Base-by-base conservation (phyloP, 176 grass and related monocot species). In the Canna indica region DNA sequence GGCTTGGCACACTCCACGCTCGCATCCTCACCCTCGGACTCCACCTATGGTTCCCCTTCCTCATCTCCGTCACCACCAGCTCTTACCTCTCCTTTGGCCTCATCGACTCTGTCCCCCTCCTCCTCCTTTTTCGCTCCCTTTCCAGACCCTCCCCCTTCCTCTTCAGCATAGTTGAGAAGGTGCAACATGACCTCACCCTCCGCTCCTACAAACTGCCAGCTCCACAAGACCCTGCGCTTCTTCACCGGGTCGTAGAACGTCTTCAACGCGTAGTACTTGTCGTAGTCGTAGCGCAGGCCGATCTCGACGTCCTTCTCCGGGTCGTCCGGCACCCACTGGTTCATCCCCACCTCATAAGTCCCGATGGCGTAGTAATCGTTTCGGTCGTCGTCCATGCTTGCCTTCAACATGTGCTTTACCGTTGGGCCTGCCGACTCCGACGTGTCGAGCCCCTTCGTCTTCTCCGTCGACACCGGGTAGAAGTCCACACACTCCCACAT, bases 401-500 rank as follows among this genome's bases (percentile, higher is more conserved):
- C 71, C 84, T 99, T 99, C 59, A 93, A 59, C 34, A 99, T 89
- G 65, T 99, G 89, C 81, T 88, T 99, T 74, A 99, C 84, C 31
- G 75, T 82, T 1, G 89, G 47, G 0, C 84, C 94, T 0, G 89
- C 46, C 42, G 57, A 1, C 34, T 29, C 47, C 10, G 94, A 99
- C 20, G 89, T 93, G 54, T 99, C 94, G 10, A 99, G 77, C 30
- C 94, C 94, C n/a, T 15, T 17, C 26, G 16, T 18, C 15, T 72
- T 59, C 30, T 39, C 75, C 7, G 70, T 48, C 2, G 94, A 67
- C 50, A 99, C 94, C 41, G 89, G 94, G 75, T 78, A 99, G 80
- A 99, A 99, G 81, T 99, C 94, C 25, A 93, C 84, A 81, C 94
- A 99, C 84, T 99, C 94, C 94, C 88, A 93, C 94, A 99, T 99